These are phyloP conservation scores for Neospora caninum DNA, from an alignment of 169 alveolate species.

Conservation along the genomic window DNA sequence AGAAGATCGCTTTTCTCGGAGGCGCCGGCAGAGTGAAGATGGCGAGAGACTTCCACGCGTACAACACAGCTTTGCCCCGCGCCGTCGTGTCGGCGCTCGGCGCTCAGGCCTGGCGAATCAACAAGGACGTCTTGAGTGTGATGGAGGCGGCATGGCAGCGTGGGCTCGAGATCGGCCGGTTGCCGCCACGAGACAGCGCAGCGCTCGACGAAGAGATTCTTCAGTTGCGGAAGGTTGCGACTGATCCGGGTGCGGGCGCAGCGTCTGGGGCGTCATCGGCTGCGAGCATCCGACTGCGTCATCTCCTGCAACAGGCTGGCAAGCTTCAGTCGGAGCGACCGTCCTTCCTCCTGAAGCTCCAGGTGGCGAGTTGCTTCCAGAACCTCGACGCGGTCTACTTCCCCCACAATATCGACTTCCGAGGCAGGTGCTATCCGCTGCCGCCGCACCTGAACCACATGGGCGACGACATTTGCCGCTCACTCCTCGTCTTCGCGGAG, in stretches of 20 bases:
- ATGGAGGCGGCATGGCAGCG: slow-evolving; percentile 64
- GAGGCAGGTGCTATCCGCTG: slow-evolving; percentile 97
- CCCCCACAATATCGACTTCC: slow-evolving; percentile 97
- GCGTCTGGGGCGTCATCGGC: slow-evolving; percentile 8
- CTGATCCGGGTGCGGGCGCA: neutral
- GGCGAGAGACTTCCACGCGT: slow-evolving; percentile 43
- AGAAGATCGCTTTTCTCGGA: slow-evolving; percentile 51
- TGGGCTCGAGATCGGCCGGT: slow-evolving; percentile 55
- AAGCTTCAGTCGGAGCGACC: slow-evolving; percentile 69
- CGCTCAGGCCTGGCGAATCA: slow-evolving; percentile 63
- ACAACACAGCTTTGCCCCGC: slow-evolving; percentile 35
- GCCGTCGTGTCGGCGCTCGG: slow-evolving; percentile 53
- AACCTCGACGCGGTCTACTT: slow-evolving; percentile 87
- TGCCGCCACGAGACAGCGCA: slow-evolving; percentile 64
- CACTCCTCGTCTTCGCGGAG: slow-evolving; percentile 91
- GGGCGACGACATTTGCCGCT: slow-evolving; percentile 96
- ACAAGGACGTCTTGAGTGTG: slow-evolving; percentile 48
- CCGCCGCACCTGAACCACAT: slow-evolving; percentile 95
- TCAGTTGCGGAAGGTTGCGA: neutral
- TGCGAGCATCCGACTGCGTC: slow-evolving; percentile 35
- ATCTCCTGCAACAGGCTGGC: slow-evolving; percentile 57
- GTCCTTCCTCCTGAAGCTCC: slow-evolving; percentile 64
- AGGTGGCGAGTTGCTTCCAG: slow-evolving; percentile 85
- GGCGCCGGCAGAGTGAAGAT: slow-evolving; percentile 57
- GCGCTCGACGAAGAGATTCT: neutral